Base-by-base conservation (phyloP, 495 filamentous ascomycete genomes). In the Echria macrotheca region DNA sequence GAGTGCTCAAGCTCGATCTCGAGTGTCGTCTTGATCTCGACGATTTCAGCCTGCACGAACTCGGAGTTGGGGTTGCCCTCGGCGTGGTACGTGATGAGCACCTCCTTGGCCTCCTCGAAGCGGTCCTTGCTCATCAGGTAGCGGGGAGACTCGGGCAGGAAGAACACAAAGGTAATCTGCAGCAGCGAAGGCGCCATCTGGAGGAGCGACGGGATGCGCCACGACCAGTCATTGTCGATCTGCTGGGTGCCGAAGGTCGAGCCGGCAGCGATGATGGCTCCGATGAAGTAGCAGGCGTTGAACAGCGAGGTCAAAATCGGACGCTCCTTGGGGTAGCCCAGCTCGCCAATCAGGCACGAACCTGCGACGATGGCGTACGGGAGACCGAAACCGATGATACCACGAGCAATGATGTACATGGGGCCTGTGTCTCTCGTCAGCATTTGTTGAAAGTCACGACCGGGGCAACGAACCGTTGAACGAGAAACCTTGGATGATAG, bases 381-480 rank as follows among this genome's bases (percentile, higher is more conserved):
- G 33, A 82, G 77, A 48, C 80, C 80, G 44, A 83, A 81, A 17
- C 82, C 82, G 31, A 86, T 69, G 39, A 86, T 62, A 12, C 80
- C 68, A 42, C 82, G 74, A n/a, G 82, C 74, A 12, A 84, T 63
- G 44, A 84, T 71, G 53, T 82, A 85, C 79, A 83, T 84, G 41
- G 44, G 46, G 9, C 47, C 55, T 53, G 3, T n/a, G n/a, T n/a
- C n/a, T n/a, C n/a, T n/a, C n/a, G n/a, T n/a, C n/a, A n/a, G n/a
- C n/a, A n/a, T n/a, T n/a, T n/a, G n/a, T n/a, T n/a, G n/a, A n/a
- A n/a, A n/a, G n/a, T n/a, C n/a, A n/a, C n/a, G n/a, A n/a, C n/a
- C n/a, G n/a, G n/a, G n/a, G n/a, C n/a, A n/a, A n/a, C n/a, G 19
- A 49, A 73, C 73, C 73, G 47, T 75, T 72, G 26, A 68, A 59